phyloP scores from a whole-genome alignment of 2,329 filamentous ascomycete species.

The Xylaria sp. region DNA sequence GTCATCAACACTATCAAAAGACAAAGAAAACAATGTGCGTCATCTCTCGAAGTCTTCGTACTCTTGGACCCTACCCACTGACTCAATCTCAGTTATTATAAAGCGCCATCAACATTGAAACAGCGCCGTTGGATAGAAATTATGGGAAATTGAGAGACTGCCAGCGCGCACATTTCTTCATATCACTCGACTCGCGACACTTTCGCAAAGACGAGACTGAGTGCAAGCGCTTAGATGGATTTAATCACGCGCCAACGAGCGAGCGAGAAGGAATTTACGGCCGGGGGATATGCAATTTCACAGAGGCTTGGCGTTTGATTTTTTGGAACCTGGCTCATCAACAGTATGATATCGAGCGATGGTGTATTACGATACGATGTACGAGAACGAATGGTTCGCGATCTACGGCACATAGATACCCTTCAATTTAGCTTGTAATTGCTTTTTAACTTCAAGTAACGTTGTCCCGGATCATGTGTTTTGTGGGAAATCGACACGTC shows the following conservation, averaged over 20 bases:
- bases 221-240: not conserved
- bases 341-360: slow-evolving; percentile 8
- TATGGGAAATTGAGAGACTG: not conserved
- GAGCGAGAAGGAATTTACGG: slow-evolving; percentile 3
- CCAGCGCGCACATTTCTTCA: not conserved
- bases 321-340: slow-evolving; percentile 8
- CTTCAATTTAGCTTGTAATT: slow-evolving; percentile 27
- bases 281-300: not conserved
- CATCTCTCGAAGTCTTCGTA: not conserved
- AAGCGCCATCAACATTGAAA: not conserved
- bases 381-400: slow-evolving; percentile 21
- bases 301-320: slow-evolving; percentile 20
- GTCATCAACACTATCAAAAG: not conserved
- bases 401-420: slow-evolving; percentile 28
- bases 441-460: slow-evolving; percentile 7
- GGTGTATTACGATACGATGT: slow-evolving; percentile 24
- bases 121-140: not conserved
- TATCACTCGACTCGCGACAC: not conserved
- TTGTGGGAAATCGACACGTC: slow-evolving; percentile 9
- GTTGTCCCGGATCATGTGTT: not conserved
- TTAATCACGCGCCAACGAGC: slow-evolving; percentile 1
- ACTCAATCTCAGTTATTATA: not conserved
- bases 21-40: slow-evolving; percentile 2
- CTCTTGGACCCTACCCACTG: not conserved
- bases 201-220: not conserved